These are phyloP conservation scores for Cutaneotrichosporon arboriforme DNA, from an alignment of 1,284 basidiomycete genomes.

Conservation along the genomic window DNA sequence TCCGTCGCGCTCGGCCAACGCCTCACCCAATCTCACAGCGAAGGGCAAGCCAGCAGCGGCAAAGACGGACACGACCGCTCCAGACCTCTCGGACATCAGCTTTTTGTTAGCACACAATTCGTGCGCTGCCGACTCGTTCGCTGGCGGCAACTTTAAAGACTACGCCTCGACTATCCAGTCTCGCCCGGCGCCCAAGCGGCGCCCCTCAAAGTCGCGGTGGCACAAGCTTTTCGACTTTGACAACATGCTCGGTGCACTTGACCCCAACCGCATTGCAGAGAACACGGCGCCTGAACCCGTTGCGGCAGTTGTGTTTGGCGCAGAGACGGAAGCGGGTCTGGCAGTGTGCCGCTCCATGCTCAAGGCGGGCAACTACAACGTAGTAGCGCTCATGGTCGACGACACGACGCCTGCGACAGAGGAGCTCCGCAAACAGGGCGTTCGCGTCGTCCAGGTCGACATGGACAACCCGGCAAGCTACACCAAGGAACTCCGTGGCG, in stretches of 20 bases:
- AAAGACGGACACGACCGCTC: neutral
- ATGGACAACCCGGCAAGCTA: slow-evolving; percentile 24
- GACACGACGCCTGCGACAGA: neutral
- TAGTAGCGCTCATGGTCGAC: slow-evolving; percentile 16
- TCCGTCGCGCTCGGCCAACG: neutral
- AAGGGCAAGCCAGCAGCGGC: neutral
- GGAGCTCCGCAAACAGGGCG: slow-evolving; percentile 12
- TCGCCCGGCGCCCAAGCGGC: neutral
- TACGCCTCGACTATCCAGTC: neutral
- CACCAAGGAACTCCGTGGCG: slow-evolving; percentile 15
- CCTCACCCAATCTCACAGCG: neutral
- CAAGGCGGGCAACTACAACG: slow-evolving; percentile 1
- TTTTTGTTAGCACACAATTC: slow-evolving; percentile 3
- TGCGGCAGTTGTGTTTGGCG: slow-evolving; percentile 25
- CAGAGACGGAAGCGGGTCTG: slow-evolving; percentile 21
- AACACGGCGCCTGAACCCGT: slow-evolving; percentile 13
- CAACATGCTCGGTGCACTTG: slow-evolving; percentile 23
- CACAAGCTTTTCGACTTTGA: slow-evolving; percentile 17
- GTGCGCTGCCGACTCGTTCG: neutral
- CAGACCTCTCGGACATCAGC: slow-evolving; percentile 2
- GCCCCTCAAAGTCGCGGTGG: neutral
- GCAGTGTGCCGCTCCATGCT: slow-evolving; percentile 14
- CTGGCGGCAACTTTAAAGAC: neutral
- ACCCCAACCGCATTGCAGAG: slow-evolving; percentile 17
- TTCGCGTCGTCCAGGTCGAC: slow-evolving; percentile 23